Base-by-base conservation (phyloP, 495 filamentous ascomycete genomes). In the Aspergillus ellipticus region DNA sequence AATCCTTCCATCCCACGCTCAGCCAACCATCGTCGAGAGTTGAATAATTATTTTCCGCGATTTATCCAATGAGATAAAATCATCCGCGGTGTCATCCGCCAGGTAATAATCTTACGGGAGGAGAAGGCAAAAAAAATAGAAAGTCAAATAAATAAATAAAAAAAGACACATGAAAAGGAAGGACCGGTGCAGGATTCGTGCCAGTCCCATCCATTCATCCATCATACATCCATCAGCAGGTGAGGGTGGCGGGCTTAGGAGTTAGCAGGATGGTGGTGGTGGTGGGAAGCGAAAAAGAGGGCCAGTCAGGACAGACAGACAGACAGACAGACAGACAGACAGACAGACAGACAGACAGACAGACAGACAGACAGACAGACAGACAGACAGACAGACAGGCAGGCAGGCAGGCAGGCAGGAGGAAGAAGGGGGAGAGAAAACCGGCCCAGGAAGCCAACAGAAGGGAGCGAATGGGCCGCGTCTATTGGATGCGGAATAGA, bases 401-500 rank as follows among this genome's bases (percentile, higher is more conserved):
- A 45, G 49, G n/a, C 24, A 60, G n/a, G 11, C 31, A 37, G 31
- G 22, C 35, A 47, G 43, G 47, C 20, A 45, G 49, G n/a, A 51
- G 37, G 26, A 17, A 42, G 50, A 20, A 47, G 54, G 52, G 50
- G 53, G 39, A 55, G 53, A 46, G 26, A 39, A 54, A 51, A n/a
- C 22, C 17, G n/a, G 16, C 35, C 11, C 1, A 60, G 21, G 8
- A 11, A 61, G 59, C 64, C 60, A 63, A 63, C 60, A 66, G 41
- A 42, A 54, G 15, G 31, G 7, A n/a, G 10, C 21, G 26, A 20
- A 51, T 20, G 22, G 29, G 17, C 22, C 17, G 50, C 33, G 37
- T 50, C 49, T 51, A 63, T 65, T 67, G 65, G 65, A 21, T 19
- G 60, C 56, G 59, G 53, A 62, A 58, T 24, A 28, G 49, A 28